Evolutionary conservation across 495 filamentous ascomycete genomes (phyloP).

Genomic region (Usnea hakonensis): DNA sequence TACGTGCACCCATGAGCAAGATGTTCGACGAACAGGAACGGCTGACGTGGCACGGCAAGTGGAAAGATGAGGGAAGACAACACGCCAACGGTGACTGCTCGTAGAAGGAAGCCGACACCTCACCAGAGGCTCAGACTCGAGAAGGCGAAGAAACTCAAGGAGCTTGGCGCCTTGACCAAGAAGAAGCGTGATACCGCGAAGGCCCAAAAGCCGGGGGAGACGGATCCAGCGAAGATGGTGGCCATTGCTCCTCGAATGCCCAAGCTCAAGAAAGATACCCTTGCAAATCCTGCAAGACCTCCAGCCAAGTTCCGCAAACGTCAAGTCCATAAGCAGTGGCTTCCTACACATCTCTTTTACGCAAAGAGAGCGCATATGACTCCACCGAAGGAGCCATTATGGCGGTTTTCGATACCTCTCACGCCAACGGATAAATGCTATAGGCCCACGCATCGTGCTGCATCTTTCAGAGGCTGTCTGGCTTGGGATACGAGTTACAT

Average conservation of each 20-base stretch:
- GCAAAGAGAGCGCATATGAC: slow-evolving; percentile 88
- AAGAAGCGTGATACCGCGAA: slow-evolving; percentile 29
- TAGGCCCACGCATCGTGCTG: slow-evolving; percentile 77
- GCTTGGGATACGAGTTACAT: slow-evolving; percentile 97
- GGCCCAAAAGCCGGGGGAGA: slow-evolving; percentile 29
- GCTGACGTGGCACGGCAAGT: slow-evolving; percentile 14
- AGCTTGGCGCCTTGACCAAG: slow-evolving; percentile 53
- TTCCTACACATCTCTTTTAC: slow-evolving; percentile 91
- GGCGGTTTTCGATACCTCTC: slow-evolving; percentile 81
- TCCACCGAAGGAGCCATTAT: slow-evolving; percentile 64
- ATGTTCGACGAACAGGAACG: not conserved
- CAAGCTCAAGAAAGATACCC: slow-evolving; percentile 61
- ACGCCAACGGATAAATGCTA: slow-evolving; percentile 85
- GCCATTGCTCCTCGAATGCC: slow-evolving; percentile 45
- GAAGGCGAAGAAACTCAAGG: slow-evolving; percentile 64
- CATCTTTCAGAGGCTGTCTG: slow-evolving; percentile 55
- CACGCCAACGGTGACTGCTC: slow-evolving; percentile 70
- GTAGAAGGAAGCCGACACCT: slow-evolving; percentile 61
- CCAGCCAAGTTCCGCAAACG: slow-evolving; percentile 74
- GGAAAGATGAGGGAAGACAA: slow-evolving; percentile 77
- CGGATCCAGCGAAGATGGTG: slow-evolving; percentile 24
- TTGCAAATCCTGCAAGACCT: slow-evolving; percentile 58
- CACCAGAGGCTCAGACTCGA: slow-evolving; percentile 72
- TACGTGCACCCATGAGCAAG: slow-evolving; percentile 25
- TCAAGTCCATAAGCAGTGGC: slow-evolving; percentile 83